Conservation (phyloP, 2,329 filamentous ascomycete species). For the Botrytis porri region DNA sequence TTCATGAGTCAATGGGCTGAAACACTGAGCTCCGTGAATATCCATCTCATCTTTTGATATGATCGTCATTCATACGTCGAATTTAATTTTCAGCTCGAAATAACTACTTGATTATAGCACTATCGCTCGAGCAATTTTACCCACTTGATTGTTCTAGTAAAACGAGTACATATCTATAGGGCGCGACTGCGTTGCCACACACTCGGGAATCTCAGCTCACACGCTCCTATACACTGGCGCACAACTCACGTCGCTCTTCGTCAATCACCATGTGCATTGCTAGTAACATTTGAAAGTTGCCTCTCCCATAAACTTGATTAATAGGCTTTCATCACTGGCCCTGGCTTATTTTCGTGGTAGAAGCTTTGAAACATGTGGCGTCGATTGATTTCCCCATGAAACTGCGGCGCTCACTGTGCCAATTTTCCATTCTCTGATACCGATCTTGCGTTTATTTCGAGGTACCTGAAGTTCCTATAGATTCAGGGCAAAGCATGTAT, state of each 20-base stretch:
- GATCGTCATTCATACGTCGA: conserved; percentile 42
- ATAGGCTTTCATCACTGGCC: neutral
- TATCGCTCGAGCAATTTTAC: conserved; percentile 40
- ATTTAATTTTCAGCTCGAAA: conserved; percentile 16
- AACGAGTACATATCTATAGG: conserved; percentile 32
- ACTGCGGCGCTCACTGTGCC: conserved; percentile 46
- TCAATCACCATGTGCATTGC: neutral
- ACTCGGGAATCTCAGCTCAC: neutral
- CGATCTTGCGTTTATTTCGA: neutral
- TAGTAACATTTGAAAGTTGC: neutral
- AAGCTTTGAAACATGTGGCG: conserved; percentile 40
- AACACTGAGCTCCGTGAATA: conserved; percentile 22
- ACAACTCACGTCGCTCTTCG: neutral
- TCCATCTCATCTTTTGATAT: conserved; percentile 28
- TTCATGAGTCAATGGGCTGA: conserved; percentile 41
- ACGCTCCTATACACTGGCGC: neutral
- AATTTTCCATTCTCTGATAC: neutral
- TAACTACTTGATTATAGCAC: conserved; percentile 47
- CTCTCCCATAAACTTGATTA: neutral
- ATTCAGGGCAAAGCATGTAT: conserved; percentile 56
- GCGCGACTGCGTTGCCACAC: neutral
- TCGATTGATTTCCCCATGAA: conserved; percentile 46
- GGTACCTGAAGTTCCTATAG: neutral
- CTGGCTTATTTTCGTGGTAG: conserved; percentile 20
- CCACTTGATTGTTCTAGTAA: conserved; percentile 30